These are phyloP conservation scores for Diatrype stigma DNA, from an alignment of 2,329 filamentous ascomycete genomes.

Conservation along the genomic window DNA sequence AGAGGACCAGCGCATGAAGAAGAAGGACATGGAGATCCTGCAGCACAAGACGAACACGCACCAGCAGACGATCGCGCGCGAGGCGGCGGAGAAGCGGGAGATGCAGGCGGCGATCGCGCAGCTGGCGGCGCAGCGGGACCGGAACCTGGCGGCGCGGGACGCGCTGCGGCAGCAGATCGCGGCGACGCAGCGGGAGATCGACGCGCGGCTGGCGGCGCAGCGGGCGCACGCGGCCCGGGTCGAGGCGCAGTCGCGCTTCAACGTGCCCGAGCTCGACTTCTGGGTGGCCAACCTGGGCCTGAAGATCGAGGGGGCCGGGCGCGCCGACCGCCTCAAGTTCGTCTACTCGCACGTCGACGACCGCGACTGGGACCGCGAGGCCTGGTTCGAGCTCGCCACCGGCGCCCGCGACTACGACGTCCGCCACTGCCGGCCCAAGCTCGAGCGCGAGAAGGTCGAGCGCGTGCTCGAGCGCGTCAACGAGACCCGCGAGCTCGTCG, in stretches of 20 bases:
- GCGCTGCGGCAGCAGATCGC: slow-evolving; percentile 57
- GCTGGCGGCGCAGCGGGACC: slow-evolving; percentile 57
- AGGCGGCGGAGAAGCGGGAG: slow-evolving; percentile 71
- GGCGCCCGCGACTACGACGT: slow-evolving; percentile 81
- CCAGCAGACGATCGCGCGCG: slow-evolving; percentile 70
- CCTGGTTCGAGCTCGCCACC: slow-evolving; percentile 88
- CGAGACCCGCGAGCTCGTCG: slow-evolving; percentile 69
- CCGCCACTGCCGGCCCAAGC: slow-evolving; percentile 72
- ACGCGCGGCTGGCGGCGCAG: slow-evolving; percentile 66
- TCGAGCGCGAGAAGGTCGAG: slow-evolving; percentile 75
- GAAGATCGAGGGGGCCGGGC: slow-evolving; percentile 82
- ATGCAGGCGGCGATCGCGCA: slow-evolving; percentile 62
- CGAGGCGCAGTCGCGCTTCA: slow-evolving; percentile 80
- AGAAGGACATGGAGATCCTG: slow-evolving; percentile 80
- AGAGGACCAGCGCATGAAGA: slow-evolving; percentile 92
- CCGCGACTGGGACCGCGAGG: slow-evolving; percentile 81
- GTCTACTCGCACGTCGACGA: slow-evolving; percentile 84
- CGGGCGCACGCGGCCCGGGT: slow-evolving; percentile 68
- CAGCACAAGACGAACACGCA: slow-evolving; percentile 67
- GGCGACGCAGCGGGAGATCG: slow-evolving; percentile 66
- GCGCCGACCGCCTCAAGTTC: slow-evolving; percentile 83
- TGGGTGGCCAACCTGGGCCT: slow-evolving; percentile 91
- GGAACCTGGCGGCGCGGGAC: slow-evolving; percentile 54
- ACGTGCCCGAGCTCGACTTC: slow-evolving; percentile 89
- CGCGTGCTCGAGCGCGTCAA: slow-evolving; percentile 75